Evolutionary conservation across 257 asterid genomes (phyloP), one percentile per base, ranked within the genome.

Genomic region (Sherardia arvensis): DNA sequence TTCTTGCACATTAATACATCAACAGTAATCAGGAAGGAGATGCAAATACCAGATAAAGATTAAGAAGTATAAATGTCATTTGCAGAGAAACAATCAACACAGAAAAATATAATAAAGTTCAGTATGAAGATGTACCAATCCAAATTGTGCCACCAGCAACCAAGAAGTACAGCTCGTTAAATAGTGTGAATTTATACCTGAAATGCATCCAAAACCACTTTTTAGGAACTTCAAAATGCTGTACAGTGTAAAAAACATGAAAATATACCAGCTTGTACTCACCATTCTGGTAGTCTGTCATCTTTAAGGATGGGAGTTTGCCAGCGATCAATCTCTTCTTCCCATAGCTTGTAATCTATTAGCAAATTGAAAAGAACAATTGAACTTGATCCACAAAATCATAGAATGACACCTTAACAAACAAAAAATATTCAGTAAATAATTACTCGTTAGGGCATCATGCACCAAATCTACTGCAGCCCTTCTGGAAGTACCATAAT

Each of bases 111-210:
- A 70, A 69, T 23, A 43, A 61, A 68, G 3, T 64, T 66, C 70
- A 74, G 65, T 69, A 34, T n/a, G 66, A 69, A 70, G 45, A 66
- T 64, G 57, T 84, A 93, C 99, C 99, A 33, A 87, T 87, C 99
- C 99, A 93, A 68, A 93, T 95, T 53, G 99, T 93, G 57, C 99
- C 99, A 36, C 99, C 99, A 28, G 99, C 85, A 49, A 93, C 97
- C 76, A 93, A 87, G 77, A 93, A 93, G 74, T 93, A 93, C 51
- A 93, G 95, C 91, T 93, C 99, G 34, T 93, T 93, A 77, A 93
- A 93, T 75, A 93, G 80, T 56, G 99, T 93, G 73, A 93, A 93
- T 71, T 85, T 93, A 76, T 93, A 93, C 99, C 99, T 93, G 91
- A 77, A 83, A 69, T 69, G 63, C 60, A 71, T 28, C 56, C 68